Evolutionary conservation across 2,329 filamentous ascomycete species (phyloP), one percentile per base, ranked within the genome.

Genomic region (Phoma sp.): DNA sequence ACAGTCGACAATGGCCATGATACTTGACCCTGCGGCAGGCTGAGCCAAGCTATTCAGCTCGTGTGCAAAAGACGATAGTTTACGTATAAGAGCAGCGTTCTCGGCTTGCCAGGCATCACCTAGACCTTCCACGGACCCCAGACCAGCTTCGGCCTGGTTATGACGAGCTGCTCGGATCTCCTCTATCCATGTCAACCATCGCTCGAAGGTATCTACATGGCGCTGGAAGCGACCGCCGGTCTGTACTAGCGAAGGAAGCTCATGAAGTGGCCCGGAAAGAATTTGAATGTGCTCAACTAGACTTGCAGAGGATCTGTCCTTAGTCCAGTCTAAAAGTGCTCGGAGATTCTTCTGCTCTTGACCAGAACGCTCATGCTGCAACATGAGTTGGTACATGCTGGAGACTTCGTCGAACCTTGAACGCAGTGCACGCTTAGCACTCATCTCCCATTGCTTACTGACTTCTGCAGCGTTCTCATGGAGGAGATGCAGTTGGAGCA

Each of bases 401-500:
- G 69, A 69, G 7, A 76, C 73, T 48, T 75, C 70, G 22, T 74
- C 68, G 42, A 77, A 77, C 25, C 69, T 71, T 3, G 50, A 46
- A 30, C 62, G 66, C 8, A 77, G 59, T 22, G 24, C 58, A 14
- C 57, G 54, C 46, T 71, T 67, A 14, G 73, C 74, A 45, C 67
- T 75, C 9, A 56, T 36, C 38, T 73, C 66, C 74, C 74, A 77
- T 23, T 62, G 52, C 23, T 43, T 65, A 33, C 45, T 60, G 11
- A 65, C 61, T 7, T 61, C 45, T 33, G 57, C 57, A 9, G 68
- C 67, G 6, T 61, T 46, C 42, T 65, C 57, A 46, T 75, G 74
- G 13, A 77, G 48, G 8, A 76, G 49, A 50, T 75, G 68, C 3
- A 77, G 61, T 48, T 77, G 75, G 5, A 77, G 62, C 11, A 77